Base-by-base conservation (phyloP, 148 eudicot species). In the Rhododendron mucronatum region DNA sequence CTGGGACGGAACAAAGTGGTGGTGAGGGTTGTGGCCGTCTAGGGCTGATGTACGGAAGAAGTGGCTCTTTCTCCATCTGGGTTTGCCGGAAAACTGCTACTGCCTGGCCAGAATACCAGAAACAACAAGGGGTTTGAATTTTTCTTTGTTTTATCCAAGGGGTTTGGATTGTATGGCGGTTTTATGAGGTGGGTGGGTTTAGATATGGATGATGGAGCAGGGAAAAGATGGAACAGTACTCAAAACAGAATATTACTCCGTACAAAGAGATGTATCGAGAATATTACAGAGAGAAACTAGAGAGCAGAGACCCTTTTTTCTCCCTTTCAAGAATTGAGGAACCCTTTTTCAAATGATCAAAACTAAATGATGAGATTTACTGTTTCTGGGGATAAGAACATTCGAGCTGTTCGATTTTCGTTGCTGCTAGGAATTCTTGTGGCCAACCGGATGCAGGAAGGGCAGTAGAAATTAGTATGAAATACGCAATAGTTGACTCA, bases 1-100 rank as follows among this genome's bases (percentile, higher is more conserved):
- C 99, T 0, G 95, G 99, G 37, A 96, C 87, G 20, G 95, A 78
- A 37, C 89, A 84, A 75, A 91, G 85, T 1, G 89, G 84, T 47
- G 92, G 90, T 39, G 88, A 51, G 2, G 84, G 84, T 11, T n/a
- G 82, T 37, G 86, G 83, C 67, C 86, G 73, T 65, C 86, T 83
- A 78, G 89, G 83, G 90, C 88, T 90, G 55, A 86, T 35, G 23
- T 86, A 88, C 4, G 96, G 94, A 76, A 96, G 87, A 78, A 94
- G 93, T 8, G 95, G 95, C 21, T 95, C 96, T 79, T 88, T 90
- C 26, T 95, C 96, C 99, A 95, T 96, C 55, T 84, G 87, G 85
- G 88, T 81, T 21, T 1, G 73, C 85, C 59, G 37, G 75, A 51
- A 92, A 89, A 91, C 67, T 14, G 55, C 30, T 71, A 47, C 23